Percentiles rank a stretch among this genome's conserved stretches.
Evolutionary conservation across 345 rosid genomes (phyloP).

Genomic region (Arabidopsis suecica): DNA sequence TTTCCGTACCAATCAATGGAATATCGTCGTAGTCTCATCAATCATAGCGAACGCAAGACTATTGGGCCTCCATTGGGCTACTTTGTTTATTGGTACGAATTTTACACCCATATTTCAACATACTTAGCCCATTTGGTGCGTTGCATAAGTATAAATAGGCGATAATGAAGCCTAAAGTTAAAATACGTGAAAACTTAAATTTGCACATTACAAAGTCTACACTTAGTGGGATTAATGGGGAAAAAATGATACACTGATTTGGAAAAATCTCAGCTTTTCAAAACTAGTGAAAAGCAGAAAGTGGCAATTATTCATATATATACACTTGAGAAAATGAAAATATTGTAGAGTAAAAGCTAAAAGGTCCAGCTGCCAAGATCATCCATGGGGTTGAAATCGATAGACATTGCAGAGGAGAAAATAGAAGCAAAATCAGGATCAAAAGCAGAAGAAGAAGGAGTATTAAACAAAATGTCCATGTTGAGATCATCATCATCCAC

Average conservation of each 20-base stretch:
- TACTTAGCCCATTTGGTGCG: not conserved
- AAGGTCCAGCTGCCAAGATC: slow-evolving; percentile 46
- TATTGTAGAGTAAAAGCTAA: slow-evolving; percentile 32
- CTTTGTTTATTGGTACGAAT: not conserved
- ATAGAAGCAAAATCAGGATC: slow-evolving; percentile 48
- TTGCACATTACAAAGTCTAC: too few relatives aligned
- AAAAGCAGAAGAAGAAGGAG: slow-evolving; percentile 40
- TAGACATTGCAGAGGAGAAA: slow-evolving; percentile 43
- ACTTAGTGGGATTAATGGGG: too few relatives aligned
- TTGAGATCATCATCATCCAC: slow-evolving; percentile 34
- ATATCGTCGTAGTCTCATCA: slow-evolving; percentile 13
- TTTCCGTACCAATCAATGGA: slow-evolving; percentile 18
- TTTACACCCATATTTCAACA: not conserved
- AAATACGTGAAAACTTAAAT: too few relatives aligned
- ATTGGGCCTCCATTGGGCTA: slow-evolving; percentile 6
- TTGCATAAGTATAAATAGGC: not conserved
- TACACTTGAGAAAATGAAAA: slow-evolving; percentile 34
- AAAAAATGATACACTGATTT: not conserved
- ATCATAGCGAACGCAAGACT: slow-evolving; percentile 10
- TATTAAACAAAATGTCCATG: slow-evolving; percentile 45
- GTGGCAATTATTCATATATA: slow-evolving; percentile 23
- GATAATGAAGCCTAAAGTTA: not conserved
- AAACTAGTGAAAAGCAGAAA: slow-evolving; percentile 27
- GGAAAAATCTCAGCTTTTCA: slow-evolving; percentile 28
- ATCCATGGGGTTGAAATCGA: slow-evolving; percentile 47